Percentiles rank a stretch among this genome's conserved stretches.
Conservation (phyloP, 2,329 filamentous ascomycete genomes). For the Magnaporthales sp. region DNA sequence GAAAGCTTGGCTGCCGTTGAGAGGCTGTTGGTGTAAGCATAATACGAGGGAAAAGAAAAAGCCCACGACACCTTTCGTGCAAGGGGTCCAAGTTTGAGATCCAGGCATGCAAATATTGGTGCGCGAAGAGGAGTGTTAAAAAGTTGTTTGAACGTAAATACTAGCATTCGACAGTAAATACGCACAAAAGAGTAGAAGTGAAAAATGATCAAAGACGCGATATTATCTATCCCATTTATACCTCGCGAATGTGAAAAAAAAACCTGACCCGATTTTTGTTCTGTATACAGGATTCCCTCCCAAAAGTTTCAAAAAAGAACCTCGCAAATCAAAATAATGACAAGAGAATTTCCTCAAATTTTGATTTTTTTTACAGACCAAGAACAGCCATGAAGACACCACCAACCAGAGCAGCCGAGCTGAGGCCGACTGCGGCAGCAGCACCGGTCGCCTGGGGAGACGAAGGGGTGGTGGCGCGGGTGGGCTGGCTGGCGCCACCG, state of each 20-base stretch:
- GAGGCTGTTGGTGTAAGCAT: background rate
- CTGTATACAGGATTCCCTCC: background rate
- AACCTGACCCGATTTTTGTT: background rate
- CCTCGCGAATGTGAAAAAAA: background rate
- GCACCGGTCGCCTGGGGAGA: slow-evolving; percentile 16
- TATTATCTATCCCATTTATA: background rate
- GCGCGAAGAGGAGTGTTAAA: no score
- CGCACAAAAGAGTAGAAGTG: background rate
- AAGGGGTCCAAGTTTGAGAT: no score
- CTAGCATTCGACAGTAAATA: background rate
- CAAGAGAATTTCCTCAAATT: background rate
- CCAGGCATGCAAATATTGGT: no score
- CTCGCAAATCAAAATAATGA: slow-evolving; percentile 3
- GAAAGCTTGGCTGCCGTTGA: background rate
- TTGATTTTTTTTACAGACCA: slow-evolving; percentile 26
- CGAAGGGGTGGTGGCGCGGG: slow-evolving; percentile 11
- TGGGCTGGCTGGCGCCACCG: slow-evolving; percentile 12
- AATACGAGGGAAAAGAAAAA: background rate
- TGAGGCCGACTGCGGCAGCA: slow-evolving; percentile 20
- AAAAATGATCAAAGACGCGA: background rate
- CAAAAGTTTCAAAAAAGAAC: background rate
- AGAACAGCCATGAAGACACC: slow-evolving; percentile 31
- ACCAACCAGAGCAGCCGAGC: slow-evolving; percentile 27
- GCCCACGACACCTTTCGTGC: no score
- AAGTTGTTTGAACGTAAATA: background rate